Evolutionary conservation across 192 early-diverging fungal species (phyloP), one percentile per base, ranked within the genome.

Genomic region (Podila epigama): DNA sequence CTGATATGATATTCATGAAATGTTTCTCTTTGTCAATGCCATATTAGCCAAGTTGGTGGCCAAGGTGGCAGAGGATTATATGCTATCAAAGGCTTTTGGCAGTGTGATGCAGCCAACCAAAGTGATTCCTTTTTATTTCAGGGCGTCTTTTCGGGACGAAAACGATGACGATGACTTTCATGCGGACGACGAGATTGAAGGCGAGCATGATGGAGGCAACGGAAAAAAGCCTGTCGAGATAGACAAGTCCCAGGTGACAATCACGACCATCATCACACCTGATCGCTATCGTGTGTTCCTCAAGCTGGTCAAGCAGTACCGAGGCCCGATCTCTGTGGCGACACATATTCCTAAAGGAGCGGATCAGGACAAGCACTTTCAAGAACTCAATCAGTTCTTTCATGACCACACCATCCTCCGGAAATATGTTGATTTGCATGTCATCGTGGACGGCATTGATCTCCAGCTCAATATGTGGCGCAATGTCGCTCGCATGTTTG

Each of bases 381-480:
- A 66, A 27, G 80, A 88, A 33, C 58, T 89, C 12, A 64, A 86
- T 57, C 41, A 54, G 12, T 70, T 89, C 32, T 85, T 87, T 51
- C 54, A 68, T 20, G 69, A 71, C 18, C 80, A 89, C 58, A 51
- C 80, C 5, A 73, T 83, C 15, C 71, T 89, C 48, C 48, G 79
- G 35, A 75, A 70, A 37, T 85, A 81, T 57, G 84, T 87, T 13
- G 88, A 89, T 60, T 63, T 87, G 11, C 88, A 89, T 75, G 75
- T 89, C 32, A 82, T 89, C 37, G 79, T 87, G 4, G 88, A 89
- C 64, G 77, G 73, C 29, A 82, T 89, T n/a, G 83, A 85, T 60
- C 66, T 86, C 32, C 88, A 89, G 63, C 86, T 89, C 42, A 89
- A 89, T 51, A 86, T 86, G 84, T 89, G 86, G 87, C 72, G 88